Conservation (phyloP, 176 grass and related monocot genomes). For the Pharus latifolius region DNA sequence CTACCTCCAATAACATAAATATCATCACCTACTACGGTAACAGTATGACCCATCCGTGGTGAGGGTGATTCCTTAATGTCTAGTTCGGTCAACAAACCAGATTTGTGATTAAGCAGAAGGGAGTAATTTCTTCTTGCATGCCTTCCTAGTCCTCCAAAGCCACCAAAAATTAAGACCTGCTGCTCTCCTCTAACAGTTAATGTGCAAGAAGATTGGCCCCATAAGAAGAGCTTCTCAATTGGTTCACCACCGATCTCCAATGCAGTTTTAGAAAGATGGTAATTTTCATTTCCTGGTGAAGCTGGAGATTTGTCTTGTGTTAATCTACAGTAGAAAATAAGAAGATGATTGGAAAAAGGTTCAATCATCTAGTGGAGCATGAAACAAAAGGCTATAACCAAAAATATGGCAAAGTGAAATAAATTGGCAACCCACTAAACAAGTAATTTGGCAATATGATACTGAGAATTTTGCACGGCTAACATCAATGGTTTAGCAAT, state of each 20-base stretch:
- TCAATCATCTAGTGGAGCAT: slow-evolving; percentile 3
- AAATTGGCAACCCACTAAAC: background rate
- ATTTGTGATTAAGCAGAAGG: slow-evolving; percentile 52
- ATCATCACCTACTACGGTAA: slow-evolving; percentile 32
- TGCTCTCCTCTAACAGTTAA: slow-evolving; percentile 31
- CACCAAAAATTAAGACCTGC: slow-evolving; percentile 66
- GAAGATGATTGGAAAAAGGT: background rate
- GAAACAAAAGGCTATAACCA: background rate
- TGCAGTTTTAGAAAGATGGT: slow-evolving; percentile 31
- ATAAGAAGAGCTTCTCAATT: slow-evolving; percentile 81
- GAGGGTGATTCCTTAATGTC: slow-evolving; percentile 38
- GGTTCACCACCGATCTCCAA: slow-evolving; percentile 62
- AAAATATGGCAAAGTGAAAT: background rate
- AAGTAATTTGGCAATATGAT: background rate
- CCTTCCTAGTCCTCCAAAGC: slow-evolving; percentile 84
- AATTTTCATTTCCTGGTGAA: slow-evolving; percentile 14
- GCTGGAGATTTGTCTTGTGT: slow-evolving; percentile 20
- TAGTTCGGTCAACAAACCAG: slow-evolving; percentile 51
- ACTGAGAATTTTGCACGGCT: background rate
- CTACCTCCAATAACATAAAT: slow-evolving; percentile 90
- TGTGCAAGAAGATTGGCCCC: slow-evolving; percentile 71
- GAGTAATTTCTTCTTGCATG: slow-evolving; percentile 71
- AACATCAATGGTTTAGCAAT: background rate
- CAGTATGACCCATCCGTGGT: slow-evolving; percentile 78
- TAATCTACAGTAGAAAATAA: slow-evolving; percentile 48